These are phyloP conservation scores for Penicillium diatomitis DNA, from an alignment of 495 filamentous ascomycete species.

Conservation along the genomic window DNA sequence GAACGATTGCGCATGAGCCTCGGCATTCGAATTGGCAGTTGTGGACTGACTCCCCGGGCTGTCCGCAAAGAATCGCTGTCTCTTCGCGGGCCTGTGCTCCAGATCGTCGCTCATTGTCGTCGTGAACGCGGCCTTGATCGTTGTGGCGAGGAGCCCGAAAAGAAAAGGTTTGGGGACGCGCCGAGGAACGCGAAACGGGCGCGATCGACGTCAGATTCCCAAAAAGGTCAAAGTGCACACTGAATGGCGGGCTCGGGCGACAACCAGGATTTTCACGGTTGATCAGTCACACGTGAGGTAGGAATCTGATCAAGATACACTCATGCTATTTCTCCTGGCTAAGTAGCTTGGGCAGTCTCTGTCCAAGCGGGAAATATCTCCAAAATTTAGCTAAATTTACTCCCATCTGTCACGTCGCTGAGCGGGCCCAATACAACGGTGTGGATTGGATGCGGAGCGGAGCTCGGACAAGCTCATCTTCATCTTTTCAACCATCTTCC, in stretches of 20 bases:
- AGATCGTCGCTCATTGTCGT: constrained; percentile 19
- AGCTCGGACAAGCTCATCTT: constrained; percentile 3
- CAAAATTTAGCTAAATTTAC: too few relatives aligned
- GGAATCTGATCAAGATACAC: too few relatives aligned
- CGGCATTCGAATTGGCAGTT: too few relatives aligned
- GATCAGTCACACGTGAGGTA: too few relatives aligned
- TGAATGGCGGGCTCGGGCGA: background rate
- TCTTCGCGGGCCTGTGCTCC: constrained; percentile 58
- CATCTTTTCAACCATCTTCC: constrained; percentile 1
- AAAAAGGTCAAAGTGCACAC: constrained; percentile 7
- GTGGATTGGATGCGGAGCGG: constrained; percentile 12
- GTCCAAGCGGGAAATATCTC: constrained; percentile 5
- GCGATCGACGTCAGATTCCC: constrained; percentile 28
- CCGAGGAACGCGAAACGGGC: constrained; percentile 21
- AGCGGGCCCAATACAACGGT: constrained; percentile 22
- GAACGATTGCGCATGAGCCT: background rate
- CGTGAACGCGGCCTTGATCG: constrained; percentile 3
- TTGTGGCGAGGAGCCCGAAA: background rate
- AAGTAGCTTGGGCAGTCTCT: too few relatives aligned
- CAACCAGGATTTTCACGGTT: too few relatives aligned
- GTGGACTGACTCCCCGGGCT: background rate
- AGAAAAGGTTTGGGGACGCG: constrained; percentile 31
- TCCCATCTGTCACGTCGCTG: background rate
- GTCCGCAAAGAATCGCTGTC: constrained; percentile 71
- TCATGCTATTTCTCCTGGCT: too few relatives aligned